Base-by-base conservation (phyloP, 495 filamentous ascomycete species). In the Lophium mytilinum region DNA sequence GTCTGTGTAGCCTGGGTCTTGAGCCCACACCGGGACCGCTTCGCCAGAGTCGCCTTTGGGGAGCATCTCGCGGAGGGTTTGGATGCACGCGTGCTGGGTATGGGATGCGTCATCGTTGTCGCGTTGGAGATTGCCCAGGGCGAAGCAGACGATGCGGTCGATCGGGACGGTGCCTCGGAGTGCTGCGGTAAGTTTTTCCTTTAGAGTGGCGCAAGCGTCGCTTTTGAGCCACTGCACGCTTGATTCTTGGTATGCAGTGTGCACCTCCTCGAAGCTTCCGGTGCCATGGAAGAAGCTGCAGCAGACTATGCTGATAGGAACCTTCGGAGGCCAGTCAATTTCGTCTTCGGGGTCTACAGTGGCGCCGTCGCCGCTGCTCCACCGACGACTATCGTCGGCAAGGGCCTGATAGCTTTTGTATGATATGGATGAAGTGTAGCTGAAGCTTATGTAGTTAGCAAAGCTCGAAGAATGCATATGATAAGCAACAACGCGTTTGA, bases 1-100 rank as follows among this genome's bases (percentile, higher is more conserved):
- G 1, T 53, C 50, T 6, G 52, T 66, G 51, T 72, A 70, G 7
- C 56, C 60, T 9, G 70, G 70, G 47, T 72, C 70, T 34, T 72
- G 70, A 1, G 61, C 60, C 48, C 61, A 71, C 39, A 65, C 69
- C 11, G 50, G 34, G 24, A 68, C 57, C 7, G 56, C 66, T 37
- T 30, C 15, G 10, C 33, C 50, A n/a, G 39, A 1, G 11, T 41
- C 12, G 12, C 12, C 11, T 14, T 41, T 17, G 12, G 39, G 17
- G 11, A 41, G 39, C 1, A 41, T 41, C 17, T 12, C 11, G 12
- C 12, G 17, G 17, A 41, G 39, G 11, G 39, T 41, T 17, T 41
- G 12, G 39, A 41, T 17, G 17, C 12, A 12, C 17, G 39, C 39
- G 17, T 41, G 39, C 17, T 41, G 39, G 39, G 12, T 9, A 9